Evolutionary conservation across 176 grass and related monocot genomes (phyloP), one percentile per base, ranked within the genome.

Genomic region (Miscanthus lutarioriparius): DNA sequence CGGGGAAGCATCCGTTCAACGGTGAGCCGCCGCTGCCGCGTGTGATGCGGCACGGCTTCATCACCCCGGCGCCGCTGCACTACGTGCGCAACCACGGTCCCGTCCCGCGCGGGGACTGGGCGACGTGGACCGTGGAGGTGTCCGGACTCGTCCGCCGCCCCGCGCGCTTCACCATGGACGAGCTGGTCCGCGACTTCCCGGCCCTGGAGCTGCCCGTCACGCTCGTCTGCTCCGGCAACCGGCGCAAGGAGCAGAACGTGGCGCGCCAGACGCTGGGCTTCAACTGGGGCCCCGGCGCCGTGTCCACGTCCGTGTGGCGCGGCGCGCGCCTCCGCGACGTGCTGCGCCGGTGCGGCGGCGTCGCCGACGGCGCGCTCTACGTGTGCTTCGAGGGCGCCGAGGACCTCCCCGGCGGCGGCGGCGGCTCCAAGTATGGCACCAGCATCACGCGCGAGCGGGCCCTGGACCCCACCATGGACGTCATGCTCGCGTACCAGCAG

Each of bases 191-290:
- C 0, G 80, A 56, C 1, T 94, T 97, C 83, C 23, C 6, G 6
- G 72, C 90, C 0, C 61, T 89, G 11, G 94, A 97, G 66, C 33
- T 97, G 23, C 94, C 92, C 1, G 90, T 94, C 0, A 94, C 94
- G 8, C 83, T 97, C 1, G 94, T 89, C 1, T 97, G 94, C 89
- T 90, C 94, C 37, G 87, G 94, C 10, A 89, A 87, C 77, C 83
- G 94, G 40, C 94, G 94, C 87, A 92, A 92, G 84, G 92, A 97
- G 90, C 94, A 97, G 86, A 97, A 97, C 88, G 86, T 81, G 94
- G 65, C 85, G 56, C 83, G 86, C 10, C 90, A 94, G 83, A 89
- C 92, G 0, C 65, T 87, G 20, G 94, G 94, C 7, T 97, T 97
- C 90, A 94, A 92, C 54, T 97, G 92, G 94, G 94, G 94, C 10